phyloP scores from a whole-genome alignment of 768 basidiomycete species.

The Pulveroboletus sp. region DNA sequence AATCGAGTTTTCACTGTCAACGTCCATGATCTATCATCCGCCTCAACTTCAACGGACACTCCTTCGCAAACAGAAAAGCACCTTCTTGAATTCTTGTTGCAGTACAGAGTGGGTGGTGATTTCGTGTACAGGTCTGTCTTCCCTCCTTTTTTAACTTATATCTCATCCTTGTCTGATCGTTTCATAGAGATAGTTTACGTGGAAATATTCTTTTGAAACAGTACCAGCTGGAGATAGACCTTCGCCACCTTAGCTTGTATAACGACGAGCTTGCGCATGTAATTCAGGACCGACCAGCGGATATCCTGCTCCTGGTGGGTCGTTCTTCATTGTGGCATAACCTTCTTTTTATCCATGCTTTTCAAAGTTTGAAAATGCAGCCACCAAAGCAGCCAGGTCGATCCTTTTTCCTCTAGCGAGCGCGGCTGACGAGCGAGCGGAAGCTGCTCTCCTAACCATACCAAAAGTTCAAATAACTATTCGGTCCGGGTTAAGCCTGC shows the following conservation, averaged over 20 bases:
- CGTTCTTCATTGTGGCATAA: not conserved
- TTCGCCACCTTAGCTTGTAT: constrained; percentile 72
- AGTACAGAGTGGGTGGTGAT: constrained; percentile 84
- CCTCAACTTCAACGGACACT: constrained; percentile 56
- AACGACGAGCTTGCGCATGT: constrained; percentile 92
- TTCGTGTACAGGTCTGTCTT: constrained; percentile 80
- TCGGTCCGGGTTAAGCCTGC: constrained; percentile 85
- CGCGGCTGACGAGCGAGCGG: constrained; percentile 40
- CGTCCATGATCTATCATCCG: constrained; percentile 56
- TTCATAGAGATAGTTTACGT: constrained; percentile 72
- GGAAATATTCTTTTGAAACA: constrained; percentile 88
- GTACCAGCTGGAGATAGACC: constrained; percentile 80
- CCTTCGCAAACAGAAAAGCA: constrained; percentile 79
- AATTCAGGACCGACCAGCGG: constrained; percentile 85
- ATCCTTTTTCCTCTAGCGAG: constrained; percentile 79
- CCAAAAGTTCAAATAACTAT: constrained; percentile 84
- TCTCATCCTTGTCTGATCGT: not conserved
- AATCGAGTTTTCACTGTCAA: constrained; percentile 79
- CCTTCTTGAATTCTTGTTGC: constrained; percentile 79
- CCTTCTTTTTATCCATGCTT: not conserved
- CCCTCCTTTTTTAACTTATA: not conserved
- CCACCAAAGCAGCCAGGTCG: constrained; percentile 75
- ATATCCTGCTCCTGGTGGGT: constrained; percentile 80
- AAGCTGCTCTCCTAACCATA: constrained; percentile 45
- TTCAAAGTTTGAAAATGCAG: constrained; percentile 84